Percentiles rank a stretch among this genome's conserved stretches.
phyloP scores from a whole-genome alignment of 2,329 filamentous ascomycete species.

The Cadophora malorum region DNA sequence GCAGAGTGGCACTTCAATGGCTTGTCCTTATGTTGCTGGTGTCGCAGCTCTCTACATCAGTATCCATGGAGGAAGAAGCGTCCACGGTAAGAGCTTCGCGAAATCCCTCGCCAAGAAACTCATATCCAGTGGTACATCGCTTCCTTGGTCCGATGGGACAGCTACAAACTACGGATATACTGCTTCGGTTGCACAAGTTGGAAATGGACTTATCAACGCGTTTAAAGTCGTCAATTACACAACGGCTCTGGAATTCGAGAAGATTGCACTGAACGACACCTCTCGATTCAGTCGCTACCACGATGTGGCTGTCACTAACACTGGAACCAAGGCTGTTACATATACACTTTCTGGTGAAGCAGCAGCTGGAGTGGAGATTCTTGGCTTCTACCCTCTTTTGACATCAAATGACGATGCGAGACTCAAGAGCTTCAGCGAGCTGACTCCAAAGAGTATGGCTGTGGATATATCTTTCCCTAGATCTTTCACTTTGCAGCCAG shows the following conservation, averaged over 20 bases:
- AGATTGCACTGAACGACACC: constrained; percentile 10
- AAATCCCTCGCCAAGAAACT: not conserved
- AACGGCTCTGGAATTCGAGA: constrained; percentile 13
- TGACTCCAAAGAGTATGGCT: constrained; percentile 1
- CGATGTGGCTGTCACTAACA: constrained; percentile 6
- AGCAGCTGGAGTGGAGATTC: constrained; percentile 10
- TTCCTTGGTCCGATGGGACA: constrained; percentile 13
- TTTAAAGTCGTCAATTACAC: constrained; percentile 20
- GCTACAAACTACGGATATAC: constrained; percentile 6
- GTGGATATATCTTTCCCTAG: constrained; percentile 7
- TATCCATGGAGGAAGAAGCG: constrained; percentile 13
- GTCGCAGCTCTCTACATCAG: constrained; percentile 29
- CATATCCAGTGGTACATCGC: constrained; percentile 8
- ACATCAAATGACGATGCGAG: constrained; percentile 1
- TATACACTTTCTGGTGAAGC: constrained; percentile 5
- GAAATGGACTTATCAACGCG: constrained; percentile 5
- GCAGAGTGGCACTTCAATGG: constrained; percentile 32
- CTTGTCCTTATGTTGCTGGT: constrained; percentile 30
- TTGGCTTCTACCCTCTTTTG: constrained; percentile 3
- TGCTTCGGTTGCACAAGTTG: constrained; percentile 14
- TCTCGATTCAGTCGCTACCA: constrained; percentile 15
- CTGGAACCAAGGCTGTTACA: not conserved
- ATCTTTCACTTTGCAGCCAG: constrained; percentile 2
- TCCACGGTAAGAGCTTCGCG: constrained; percentile 14
- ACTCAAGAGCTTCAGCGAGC: constrained; percentile 13